Evolutionary conservation across 2,329 filamentous ascomycete species (phyloP).

Genomic region (Volutella citrinella): DNA sequence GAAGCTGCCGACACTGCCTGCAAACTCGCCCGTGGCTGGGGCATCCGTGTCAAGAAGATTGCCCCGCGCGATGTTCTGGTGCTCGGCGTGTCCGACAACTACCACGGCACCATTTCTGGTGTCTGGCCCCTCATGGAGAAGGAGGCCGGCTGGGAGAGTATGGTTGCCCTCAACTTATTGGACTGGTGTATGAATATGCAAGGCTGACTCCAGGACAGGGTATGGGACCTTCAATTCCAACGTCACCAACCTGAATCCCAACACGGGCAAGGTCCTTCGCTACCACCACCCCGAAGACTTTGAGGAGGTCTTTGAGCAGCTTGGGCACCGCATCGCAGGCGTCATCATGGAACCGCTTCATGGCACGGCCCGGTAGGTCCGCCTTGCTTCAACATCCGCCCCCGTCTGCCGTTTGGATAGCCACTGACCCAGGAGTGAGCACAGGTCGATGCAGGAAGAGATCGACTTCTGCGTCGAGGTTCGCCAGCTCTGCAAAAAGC

Average conservation of each 20-base stretch:
- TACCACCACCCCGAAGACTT: conserved; percentile 10
- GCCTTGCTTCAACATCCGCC: no score
- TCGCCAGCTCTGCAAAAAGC: conserved; percentile 12
- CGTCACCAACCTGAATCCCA: conserved; percentile 12
- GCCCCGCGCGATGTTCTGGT: conserved; percentile 9
- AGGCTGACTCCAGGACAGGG: background rate
- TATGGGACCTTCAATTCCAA: conserved; percentile 12
- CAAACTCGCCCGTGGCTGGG: conserved; percentile 18
- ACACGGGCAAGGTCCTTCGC: conserved; percentile 11
- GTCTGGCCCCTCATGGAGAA: conserved; percentile 16
- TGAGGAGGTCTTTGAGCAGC: conserved; percentile 7
- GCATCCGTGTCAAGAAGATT: conserved; percentile 10
- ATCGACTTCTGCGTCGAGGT: conserved; percentile 9
- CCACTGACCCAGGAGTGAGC: no score
- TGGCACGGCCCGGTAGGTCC: conserved; percentile 7
- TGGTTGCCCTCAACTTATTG: no score
- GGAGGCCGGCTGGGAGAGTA: conserved; percentile 3
- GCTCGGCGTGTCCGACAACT: conserved; percentile 16
- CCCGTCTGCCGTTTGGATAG: no score
- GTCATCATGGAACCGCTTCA: conserved; percentile 12
- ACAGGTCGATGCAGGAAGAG: conserved; percentile 10
- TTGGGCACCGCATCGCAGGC: conserved; percentile 6
- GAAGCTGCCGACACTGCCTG: conserved; percentile 17
- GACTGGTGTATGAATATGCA: no score
- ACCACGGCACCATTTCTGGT: conserved; percentile 12